These are phyloP conservation scores for Chlamydomonas reinhardtii DNA, from an alignment of 163 green algal genomes.

Conservation along the genomic window DNA sequence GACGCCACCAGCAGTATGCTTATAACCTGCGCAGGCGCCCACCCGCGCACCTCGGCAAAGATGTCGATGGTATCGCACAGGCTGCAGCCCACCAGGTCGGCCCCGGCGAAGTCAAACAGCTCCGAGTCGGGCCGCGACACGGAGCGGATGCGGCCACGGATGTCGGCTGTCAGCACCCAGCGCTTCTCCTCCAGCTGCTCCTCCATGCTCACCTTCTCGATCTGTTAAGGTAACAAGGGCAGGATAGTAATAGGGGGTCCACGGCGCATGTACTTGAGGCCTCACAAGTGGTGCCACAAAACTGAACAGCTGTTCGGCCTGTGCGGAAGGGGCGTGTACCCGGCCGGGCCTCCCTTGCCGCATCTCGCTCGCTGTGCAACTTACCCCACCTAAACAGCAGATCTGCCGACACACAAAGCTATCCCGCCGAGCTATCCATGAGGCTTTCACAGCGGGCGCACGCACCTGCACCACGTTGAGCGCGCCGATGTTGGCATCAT, in stretches of 20 bases:
- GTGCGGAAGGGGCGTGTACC: too few relatives aligned
- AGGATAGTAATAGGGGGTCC: too few relatives aligned
- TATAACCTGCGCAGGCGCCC: too few relatives aligned
- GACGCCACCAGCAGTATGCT: background rate
- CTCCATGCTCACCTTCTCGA: background rate
- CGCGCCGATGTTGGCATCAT: background rate
- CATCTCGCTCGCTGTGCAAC: too few relatives aligned
- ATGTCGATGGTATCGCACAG: slow-evolving; percentile 41
- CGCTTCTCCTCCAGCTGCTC: slow-evolving; percentile 36
- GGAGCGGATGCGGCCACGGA: background rate
- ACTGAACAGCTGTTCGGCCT: too few relatives aligned
- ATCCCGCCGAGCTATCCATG: too few relatives aligned
- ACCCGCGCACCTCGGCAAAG: background rate
- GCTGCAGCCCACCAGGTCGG: background rate
- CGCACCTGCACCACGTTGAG: slow-evolving; percentile 32
- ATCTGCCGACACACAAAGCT: too few relatives aligned
- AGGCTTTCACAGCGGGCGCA: too few relatives aligned
- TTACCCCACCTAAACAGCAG: too few relatives aligned
- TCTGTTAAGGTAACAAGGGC: background rate
- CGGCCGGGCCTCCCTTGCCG: too few relatives aligned
- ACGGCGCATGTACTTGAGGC: too few relatives aligned
- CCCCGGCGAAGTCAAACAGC: slow-evolving; percentile 10
- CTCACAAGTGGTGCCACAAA: too few relatives aligned
- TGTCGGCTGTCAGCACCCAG: slow-evolving; percentile 17
- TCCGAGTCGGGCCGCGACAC: background rate